Evolutionary conservation across 352 stramenopile species (phyloP), one percentile per base, ranked within the genome.

Genomic region (Phytopythium chamaehyphon): DNA sequence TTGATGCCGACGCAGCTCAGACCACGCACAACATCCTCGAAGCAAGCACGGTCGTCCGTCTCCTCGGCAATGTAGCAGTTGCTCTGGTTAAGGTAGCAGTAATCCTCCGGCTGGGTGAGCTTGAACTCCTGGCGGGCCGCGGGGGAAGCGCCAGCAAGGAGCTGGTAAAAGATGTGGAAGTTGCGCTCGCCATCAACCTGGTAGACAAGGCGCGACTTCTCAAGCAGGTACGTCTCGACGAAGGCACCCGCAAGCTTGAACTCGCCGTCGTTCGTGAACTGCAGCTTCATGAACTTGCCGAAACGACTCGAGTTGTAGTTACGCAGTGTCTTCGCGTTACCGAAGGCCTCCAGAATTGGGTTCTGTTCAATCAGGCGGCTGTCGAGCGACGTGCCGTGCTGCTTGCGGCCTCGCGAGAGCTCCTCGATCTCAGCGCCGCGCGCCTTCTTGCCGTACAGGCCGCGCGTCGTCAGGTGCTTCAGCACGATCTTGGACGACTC

Each of bases 101-200:
- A 98, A 55, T 97, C 80, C 73, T 96, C 51, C 18, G 86, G 63
- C 62, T 78, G 73, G 12, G 75, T 87, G 21, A 93, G 69, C 54
- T 86, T 57, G 55, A 90, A 88, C 51, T 88, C 66, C 39, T 67
- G 53, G 36, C 74, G 75, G 19, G 77, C 69, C 44, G 62, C 56
- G 7, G 68, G 38, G 16, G 77, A 83, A 4, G 82, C 80, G 21
- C 82, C 88, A 5, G 73, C 61, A 35, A 96, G 64, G 37, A 98
- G 54, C 64, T 98, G 88, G 64, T 98, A 98, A 54, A 98, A 98
- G 47, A 97, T 95, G 69, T 98, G 93, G 64, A 98, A 98, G 65
- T 97, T 97, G 57, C 93, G 87, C 66, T 98, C 91, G 35, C 85
- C 83, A 36, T 90, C 74, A 35, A 95, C 90, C 39, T 96, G 86